Evolutionary conservation across 2,329 filamentous ascomycete species (phyloP), one percentile per base, ranked within the genome.

Genomic region (Sarocladium oryzae): DNA sequence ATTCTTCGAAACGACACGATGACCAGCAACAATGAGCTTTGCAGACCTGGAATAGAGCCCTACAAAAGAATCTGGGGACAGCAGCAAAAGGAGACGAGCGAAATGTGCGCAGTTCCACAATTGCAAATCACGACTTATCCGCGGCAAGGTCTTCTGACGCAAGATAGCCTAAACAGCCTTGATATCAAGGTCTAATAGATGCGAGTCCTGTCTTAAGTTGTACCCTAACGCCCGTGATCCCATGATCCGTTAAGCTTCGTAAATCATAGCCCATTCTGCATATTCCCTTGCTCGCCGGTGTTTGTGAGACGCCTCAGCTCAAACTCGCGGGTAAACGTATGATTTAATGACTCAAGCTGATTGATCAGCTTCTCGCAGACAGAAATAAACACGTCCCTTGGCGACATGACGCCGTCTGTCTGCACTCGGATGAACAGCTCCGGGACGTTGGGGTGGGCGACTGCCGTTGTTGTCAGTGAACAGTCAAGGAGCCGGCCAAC

Each of bases 291-390:
- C 56, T 84, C 80, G 49, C 80, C 79, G 20, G 80, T 82, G 40
- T 81, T 81, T 54, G 85, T 88, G 78, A 95, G 92, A 70, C 90
- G 91, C 61, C 89, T 84, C 60, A 95, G 72, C 69, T 95, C 89
- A 71, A 84, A 93, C 69, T 97, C 92, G 63, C 92, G 90, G 18
- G 88, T 95, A 67, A 97, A 96, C 64, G 95, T 89, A 57, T 88
- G 83, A 56, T 86, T 86, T 53, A 99, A 75, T 57, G 84, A 84
- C 52, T 85, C 85, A 51, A 96, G 80, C 57, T 95, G 85, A 53
- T 83, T 79, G 56, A 99, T 87, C 41, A 96, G 77, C 58, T 90
- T 85, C 67, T 87, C 83, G 72, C 88, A 95, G 37, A 86, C 85
- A 49, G 84, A 79, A 51, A 93, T 76, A 36, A 99, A 77, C 1